Evolutionary conservation across 129 eudicot genomes (phyloP), one percentile per base, ranked within the genome.

Genomic region (Scalesia atractyloides): DNA sequence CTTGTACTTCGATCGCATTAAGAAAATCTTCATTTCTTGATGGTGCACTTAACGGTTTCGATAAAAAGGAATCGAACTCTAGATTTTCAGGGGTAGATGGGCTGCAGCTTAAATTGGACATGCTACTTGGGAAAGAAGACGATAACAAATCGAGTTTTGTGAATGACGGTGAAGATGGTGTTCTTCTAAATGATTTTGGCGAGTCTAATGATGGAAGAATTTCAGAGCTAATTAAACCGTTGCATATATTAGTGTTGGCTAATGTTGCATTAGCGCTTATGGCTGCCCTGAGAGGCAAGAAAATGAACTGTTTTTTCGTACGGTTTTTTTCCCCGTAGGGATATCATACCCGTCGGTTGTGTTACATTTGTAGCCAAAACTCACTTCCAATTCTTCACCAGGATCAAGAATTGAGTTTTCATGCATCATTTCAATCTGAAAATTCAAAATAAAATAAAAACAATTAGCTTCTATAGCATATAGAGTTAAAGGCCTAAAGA

Each of bases 221-320:
- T 78, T 94, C 98, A 0, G 97, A 86, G 15, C 91, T 90, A 66
- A 94, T 85, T 72, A 94, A 64, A 4, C 98, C 98, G 15, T 94
- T 87, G 86, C 92, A 94, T 18, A 94, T 86, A 58, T 90, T 94
- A 46, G 98, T 94, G 88, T 94, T 94, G 19, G 98, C 97, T 70
- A 90, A 70, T 33, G 98, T 94, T n/a, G 95, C 87, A 26, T 94
- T 94, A 13, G 97, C 98, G 62, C 98, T 88, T 53, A 94, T 75
- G 24, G 98, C 98, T 15, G 98, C 98, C 20, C 98, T 4, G 96
- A 87, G 33, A 94, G 86, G 81, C 98, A 90, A 41, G 96, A 84
- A 66, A 94, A 94, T 14, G 97, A 94, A 48, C 96, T 82, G 59
- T 52, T 84, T 36, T 92, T 83, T 82, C 92, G 74, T 68, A 33